Evolutionary conservation across 768 basidiomycete species (phyloP), one percentile per base, ranked within the genome.

Genomic region (Cytidiella melzeri): DNA sequence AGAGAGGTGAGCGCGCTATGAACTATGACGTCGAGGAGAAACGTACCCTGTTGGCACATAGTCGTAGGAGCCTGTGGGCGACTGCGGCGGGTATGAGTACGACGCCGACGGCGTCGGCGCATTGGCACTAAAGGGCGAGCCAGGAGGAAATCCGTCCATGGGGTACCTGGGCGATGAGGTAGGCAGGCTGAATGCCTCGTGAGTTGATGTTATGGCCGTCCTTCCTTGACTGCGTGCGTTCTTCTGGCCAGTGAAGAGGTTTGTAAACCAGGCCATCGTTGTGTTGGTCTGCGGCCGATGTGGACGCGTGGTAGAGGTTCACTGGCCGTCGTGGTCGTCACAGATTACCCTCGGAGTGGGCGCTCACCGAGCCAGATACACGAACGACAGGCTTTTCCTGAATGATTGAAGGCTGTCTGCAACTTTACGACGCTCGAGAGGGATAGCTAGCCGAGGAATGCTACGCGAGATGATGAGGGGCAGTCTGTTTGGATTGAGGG

Each of bases 161-260:
- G 77, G 76, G 59, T 79, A 26, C 75, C 69, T 69, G 13, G 86
- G 86, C 21, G 87, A 86, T 21, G 82, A 79, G 3, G 81, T 81
- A 40, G 89, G 87, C 27, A 95, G 73, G 43, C 87, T 86, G 68
- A 94, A 94, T 54, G 92, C 91, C 64, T 93, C 91, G 61, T 86
- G 80, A 5, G 92, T 93, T 13, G 80, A 81, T 26, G 79, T 80
- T 56, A 92, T 78, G 24, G 86, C 80, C 64, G 57, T 76, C 62
- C 75, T 75, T 50, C 80, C 69, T 27, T 73, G 60, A 53, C 72
- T 74, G 60, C 76, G 73, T 21, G 72, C 62, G 43, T 65, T 65
- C 54, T 76, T 73, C 43, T 52, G 51, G 45, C 73, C 62, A 19
- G 76, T 72, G 67, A 89, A 88, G 48, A 87, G 70, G 56, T 80